Evolutionary conservation across 441 rosid species (phyloP).

Genomic region (Adansonia gregorii): DNA sequence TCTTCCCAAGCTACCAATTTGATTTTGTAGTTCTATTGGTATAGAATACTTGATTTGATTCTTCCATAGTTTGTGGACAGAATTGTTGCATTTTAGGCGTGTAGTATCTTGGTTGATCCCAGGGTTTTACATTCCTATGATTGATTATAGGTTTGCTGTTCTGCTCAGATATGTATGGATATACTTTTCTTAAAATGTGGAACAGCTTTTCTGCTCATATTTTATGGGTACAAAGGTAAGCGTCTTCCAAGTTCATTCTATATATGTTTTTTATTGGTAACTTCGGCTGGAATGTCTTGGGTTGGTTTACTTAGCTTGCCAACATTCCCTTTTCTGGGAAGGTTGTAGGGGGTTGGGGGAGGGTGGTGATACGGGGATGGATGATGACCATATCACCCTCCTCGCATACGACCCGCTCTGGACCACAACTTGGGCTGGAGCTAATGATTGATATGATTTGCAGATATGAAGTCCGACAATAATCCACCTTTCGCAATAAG

Average conservation of each 20-base stretch:
- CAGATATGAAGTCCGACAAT: background rate
- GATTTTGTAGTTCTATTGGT: slow-evolving; percentile 24
- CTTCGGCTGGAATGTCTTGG: background rate
- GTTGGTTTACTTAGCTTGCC: background rate
- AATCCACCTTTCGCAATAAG: background rate
- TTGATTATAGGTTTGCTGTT: slow-evolving; percentile 21
- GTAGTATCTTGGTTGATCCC: slow-evolving; percentile 10
- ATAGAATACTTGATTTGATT: slow-evolving; percentile 25
- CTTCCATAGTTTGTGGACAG: slow-evolving; percentile 14
- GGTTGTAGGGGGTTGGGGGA: too few relatives aligned
- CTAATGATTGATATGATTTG: background rate
- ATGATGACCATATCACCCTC: too few relatives aligned
- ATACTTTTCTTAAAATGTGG: background rate
- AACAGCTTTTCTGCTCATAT: background rate
- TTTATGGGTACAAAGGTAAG: background rate
- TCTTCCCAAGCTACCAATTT: slow-evolving; percentile 24
- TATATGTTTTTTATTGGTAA: background rate
- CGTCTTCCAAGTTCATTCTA: background rate
- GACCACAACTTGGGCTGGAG: too few relatives aligned
- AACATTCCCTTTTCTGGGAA: background rate
- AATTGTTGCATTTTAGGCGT: slow-evolving; percentile 27
- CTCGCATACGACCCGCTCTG: too few relatives aligned
- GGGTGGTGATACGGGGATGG: too few relatives aligned
- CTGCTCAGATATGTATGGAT: background rate
- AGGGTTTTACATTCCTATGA: background rate